Evolutionary conservation across 1,284 basidiomycete genomes (phyloP).

Genomic region (Caloboletus inedulis): DNA sequence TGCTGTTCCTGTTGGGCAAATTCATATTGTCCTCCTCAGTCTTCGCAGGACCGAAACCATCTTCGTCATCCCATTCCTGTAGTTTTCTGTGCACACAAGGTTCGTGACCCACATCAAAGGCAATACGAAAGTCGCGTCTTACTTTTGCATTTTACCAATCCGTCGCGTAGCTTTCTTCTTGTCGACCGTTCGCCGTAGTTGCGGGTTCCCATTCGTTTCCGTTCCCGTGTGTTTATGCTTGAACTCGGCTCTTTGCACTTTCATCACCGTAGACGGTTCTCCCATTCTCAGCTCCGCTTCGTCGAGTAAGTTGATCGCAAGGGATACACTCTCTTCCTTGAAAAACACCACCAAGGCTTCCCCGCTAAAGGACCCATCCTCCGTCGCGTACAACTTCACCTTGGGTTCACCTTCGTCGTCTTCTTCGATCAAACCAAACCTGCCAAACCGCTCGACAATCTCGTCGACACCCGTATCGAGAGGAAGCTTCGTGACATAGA

Average conservation of each 20-base stretch:
- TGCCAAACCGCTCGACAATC: conserved; percentile 79
- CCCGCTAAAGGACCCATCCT: conserved; percentile 89
- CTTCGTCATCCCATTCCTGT: conserved; percentile 83
- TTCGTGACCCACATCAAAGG: not conserved
- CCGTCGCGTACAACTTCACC: conserved; percentile 91
- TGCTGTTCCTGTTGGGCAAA: conserved; percentile 53
- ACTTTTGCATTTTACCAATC: conserved; percentile 91
- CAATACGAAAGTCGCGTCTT: conserved; percentile 26
- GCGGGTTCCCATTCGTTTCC: conserved; percentile 31
- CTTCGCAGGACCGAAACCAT: conserved; percentile 72
- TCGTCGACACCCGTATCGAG: conserved; percentile 73
- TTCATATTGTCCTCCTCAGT: conserved; percentile 50
- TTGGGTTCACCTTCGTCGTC: conserved; percentile 85
- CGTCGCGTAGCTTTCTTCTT: conserved; percentile 79
- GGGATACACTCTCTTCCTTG: conserved; percentile 90
- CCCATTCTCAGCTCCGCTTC: conserved; percentile 91
- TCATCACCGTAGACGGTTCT: conserved; percentile 71
- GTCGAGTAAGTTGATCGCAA: conserved; percentile 87
- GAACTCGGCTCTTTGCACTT: conserved; percentile 85
- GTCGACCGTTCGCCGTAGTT: conserved; percentile 68
- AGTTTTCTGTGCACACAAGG: conserved; percentile 55
- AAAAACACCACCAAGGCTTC: conserved; percentile 97
- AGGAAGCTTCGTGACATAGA: conserved; percentile 89
- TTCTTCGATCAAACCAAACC: conserved; percentile 90
- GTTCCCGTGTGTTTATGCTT: conserved; percentile 51